These are phyloP conservation scores for Bonia amplexicaulis DNA, from an alignment of 176 grass and related monocot genomes.

Conservation along the genomic window DNA sequence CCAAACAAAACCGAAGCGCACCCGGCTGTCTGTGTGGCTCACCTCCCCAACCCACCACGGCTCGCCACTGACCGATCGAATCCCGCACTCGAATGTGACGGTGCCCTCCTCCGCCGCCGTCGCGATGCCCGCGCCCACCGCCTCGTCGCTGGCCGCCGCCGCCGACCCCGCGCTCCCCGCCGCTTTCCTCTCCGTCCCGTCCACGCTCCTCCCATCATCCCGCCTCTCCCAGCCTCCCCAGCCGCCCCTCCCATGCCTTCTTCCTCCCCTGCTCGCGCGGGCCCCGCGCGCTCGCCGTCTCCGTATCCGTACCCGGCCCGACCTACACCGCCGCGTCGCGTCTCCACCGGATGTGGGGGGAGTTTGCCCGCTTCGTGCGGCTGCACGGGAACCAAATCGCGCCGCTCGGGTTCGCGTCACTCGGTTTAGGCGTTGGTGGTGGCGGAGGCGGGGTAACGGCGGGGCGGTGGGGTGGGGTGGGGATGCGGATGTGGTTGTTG, in stretches of 20 bases:
- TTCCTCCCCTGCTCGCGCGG: constrained; percentile 42
- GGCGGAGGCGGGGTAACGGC: neutral
- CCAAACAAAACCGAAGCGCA: constrained; percentile 16
- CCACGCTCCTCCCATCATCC: constrained; percentile 34
- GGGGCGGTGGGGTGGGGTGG: constrained; percentile 12
- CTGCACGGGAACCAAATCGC: constrained; percentile 61
- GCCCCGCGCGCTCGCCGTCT: constrained; percentile 31
- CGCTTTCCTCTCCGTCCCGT: constrained; percentile 36
- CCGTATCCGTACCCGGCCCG: constrained; percentile 13
- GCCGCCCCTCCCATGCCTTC: constrained; percentile 15
- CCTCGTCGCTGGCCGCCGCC: constrained; percentile 19
- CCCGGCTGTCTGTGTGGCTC: constrained; percentile 38
- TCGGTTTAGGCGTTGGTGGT: constrained; percentile 25
- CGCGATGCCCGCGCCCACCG: constrained; percentile 41
- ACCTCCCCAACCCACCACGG: constrained; percentile 2
- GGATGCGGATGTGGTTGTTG: constrained; percentile 17
- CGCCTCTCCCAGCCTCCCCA: constrained; percentile 23
- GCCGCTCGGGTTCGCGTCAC: constrained; percentile 68
- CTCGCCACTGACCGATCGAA: neutral
- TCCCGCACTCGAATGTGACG: constrained; percentile 6
- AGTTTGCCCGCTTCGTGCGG: constrained; percentile 60
- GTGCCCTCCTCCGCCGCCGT: neutral
- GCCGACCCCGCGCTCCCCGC: constrained; percentile 37
- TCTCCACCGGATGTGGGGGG: constrained; percentile 46
- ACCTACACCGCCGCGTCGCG: constrained; percentile 4